Evolutionary conservation across 129 eudicot genomes (phyloP), one percentile per base, ranked within the genome.

Genomic region (Flaveria sonorensis): DNA sequence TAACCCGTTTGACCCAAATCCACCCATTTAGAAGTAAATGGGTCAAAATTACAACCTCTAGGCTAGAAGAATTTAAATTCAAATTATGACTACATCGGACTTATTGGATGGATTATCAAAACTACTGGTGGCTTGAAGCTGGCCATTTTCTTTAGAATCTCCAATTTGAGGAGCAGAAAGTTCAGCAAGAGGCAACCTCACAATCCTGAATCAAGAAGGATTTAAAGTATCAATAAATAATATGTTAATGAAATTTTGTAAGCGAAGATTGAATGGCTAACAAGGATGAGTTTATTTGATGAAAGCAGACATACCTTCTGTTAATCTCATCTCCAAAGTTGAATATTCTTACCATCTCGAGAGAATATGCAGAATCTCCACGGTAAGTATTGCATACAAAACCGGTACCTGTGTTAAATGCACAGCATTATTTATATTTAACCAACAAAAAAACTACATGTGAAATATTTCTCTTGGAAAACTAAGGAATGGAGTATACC

Each of bases 351-450:
- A 89, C 89, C 63, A 94, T 94, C 83, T 84, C 96, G 67, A 89
- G 77, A 32, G 96, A 84, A 78, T 85, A 82, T 9, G 97, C 89
- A 36, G 82, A 66, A 70, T 12, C 83, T 53, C 98, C 98, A 66
- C 83, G 78, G 81, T 87, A 79, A 14, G 90, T 84, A 80, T 91
- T 94, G 88, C 98, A 94, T 43, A 94, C 89, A 82, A 89, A n/a
- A 52, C 98, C 98, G 52, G 83, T 87, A 71, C 98, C 98, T 94
- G 79, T 45, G 40, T 53, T 30, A 76, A 59, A 59, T 51, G 51
- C 8, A 65, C 55, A 79, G 5, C 70, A 21, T 53, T 77, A 7
- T 56, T 10, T 20, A 20, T 56, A 20, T 56, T 23, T 23, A 61
- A 53, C 6, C 61, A 15, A 18, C 24, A 6, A 53, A 18, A 53